phyloP scores from a whole-genome alignment of 2,329 filamentous ascomycete genomes.

The Sordariomycetes sp. region DNA sequence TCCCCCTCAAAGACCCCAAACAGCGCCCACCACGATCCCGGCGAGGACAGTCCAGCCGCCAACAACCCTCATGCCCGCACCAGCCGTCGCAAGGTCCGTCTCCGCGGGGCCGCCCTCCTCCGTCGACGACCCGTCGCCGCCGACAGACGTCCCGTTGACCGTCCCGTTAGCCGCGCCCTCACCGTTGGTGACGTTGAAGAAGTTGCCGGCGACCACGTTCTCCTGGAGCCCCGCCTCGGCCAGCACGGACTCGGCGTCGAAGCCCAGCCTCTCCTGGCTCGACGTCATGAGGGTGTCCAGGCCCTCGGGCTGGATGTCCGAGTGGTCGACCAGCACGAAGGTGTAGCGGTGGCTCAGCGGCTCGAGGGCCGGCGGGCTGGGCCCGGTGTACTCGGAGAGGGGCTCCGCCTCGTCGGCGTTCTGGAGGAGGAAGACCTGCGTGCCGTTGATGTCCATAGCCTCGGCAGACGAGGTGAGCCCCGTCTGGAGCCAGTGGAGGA shows the following conservation, averaged over 20 bases:
- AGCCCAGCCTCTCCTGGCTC: conserved; percentile 18
- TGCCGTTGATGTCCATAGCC: conserved; percentile 9
- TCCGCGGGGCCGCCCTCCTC: not conserved
- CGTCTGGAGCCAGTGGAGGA: conserved; percentile 36
- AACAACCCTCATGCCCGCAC: not conserved
- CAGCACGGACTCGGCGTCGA: conserved; percentile 19
- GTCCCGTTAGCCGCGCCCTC: conserved; percentile 5
- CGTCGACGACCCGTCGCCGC: no score
- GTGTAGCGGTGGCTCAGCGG: conserved; percentile 28
- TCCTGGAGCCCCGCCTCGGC: conserved; percentile 17
- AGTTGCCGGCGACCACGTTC: conserved; percentile 23
- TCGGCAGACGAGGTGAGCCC: conserved; percentile 17
- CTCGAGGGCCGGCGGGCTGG: conserved; percentile 23
- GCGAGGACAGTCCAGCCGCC: not conserved
- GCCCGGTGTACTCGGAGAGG: conserved; percentile 21
- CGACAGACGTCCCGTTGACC: not conserved
- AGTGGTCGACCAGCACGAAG: conserved; percentile 27
- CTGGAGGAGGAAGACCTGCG: conserved; percentile 19
- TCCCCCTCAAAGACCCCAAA: not conserved
- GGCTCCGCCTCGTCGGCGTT: conserved; percentile 15
- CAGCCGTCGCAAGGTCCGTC: not conserved
- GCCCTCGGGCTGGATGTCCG: conserved; percentile 12
- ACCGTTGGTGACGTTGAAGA: conserved; percentile 25
- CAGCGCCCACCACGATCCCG: not conserved
- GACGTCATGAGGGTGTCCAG: conserved; percentile 16